These are phyloP conservation scores for Picea glauca DNA, from an alignment of 75 land plant genomes.

Conservation along the genomic window DNA sequence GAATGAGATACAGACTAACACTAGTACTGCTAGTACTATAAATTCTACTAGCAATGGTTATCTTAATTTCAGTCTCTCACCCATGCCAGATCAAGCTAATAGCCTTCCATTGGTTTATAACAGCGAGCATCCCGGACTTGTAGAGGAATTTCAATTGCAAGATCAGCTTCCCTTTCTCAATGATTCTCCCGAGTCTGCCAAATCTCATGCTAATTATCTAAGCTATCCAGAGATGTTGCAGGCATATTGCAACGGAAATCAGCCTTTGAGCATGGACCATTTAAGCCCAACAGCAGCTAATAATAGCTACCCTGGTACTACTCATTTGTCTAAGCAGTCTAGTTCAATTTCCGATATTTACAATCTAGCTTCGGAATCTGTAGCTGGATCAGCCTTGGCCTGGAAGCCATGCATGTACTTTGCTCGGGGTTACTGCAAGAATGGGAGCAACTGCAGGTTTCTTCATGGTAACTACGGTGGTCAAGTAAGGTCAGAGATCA, in stretches of 20 bases:
- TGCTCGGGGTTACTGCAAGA: conserved; percentile 92
- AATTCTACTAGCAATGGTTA: not conserved
- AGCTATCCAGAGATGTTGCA: conserved; percentile 8
- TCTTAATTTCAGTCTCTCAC: not conserved
- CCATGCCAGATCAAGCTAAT: not conserved
- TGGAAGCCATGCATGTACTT: conserved; percentile 93
- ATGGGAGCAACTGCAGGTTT: conserved; percentile 80
- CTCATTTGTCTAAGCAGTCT: conserved; percentile 31
- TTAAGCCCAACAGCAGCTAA: not conserved
- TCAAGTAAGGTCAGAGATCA: too few species aligned
- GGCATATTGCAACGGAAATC: not conserved
- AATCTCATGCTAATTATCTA: conserved; percentile 5
- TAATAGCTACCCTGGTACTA: conserved; percentile 12
- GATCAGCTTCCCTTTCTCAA: conserved; percentile 51
- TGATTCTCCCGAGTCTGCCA: conserved; percentile 10
- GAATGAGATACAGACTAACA: not conserved
- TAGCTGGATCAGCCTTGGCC: conserved; percentile 15
- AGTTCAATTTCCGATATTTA: conserved; percentile 38
- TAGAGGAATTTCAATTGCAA: conserved; percentile 47
- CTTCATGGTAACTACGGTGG: conserved; percentile 28
- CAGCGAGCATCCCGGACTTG: conserved; percentile 9
- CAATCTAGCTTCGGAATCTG: conserved; percentile 22
- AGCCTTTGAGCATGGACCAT: conserved; percentile 3
- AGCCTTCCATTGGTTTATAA: conserved; percentile 2
- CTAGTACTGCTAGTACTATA: not conserved